Evolutionary conservation across 2,329 filamentous ascomycete genomes (phyloP).

Genomic region (Cordyceps cicadae): DNA sequence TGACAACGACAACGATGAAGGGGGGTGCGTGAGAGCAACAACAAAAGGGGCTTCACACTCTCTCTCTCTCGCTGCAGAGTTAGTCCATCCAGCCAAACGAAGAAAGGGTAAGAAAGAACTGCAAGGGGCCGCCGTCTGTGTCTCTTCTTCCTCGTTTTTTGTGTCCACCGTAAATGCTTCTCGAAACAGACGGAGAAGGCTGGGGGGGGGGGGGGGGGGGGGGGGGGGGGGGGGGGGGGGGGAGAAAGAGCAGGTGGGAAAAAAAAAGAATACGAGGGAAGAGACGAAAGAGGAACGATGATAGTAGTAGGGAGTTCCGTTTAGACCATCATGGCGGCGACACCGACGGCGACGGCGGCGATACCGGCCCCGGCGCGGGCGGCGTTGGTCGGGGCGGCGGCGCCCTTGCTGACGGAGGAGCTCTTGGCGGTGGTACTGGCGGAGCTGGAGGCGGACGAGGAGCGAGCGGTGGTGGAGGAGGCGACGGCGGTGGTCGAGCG

Average conservation of each 20-base stretch:
- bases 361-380: neutral
- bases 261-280: no score
- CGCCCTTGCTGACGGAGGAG: neutral
- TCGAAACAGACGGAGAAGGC: neutral
- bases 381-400: neutral
- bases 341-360: constrained; percentile 1
- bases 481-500: neutral
- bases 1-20: no score
- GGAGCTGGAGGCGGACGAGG: neutral
- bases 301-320: no score
- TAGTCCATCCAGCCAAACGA: neutral
- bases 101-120: neutral
- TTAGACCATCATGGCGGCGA: constrained; percentile 3
- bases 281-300: neutral
- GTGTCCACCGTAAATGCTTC: neutral
- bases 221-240: no score
- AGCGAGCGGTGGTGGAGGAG: neutral
- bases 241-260: no score
- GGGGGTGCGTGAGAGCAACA: neutral
- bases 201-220: no score
- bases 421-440: neutral
- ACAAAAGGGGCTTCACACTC: no score
- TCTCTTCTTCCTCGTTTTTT: neutral
- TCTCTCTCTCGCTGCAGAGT: neutral
- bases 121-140: no score